phyloP scores from a whole-genome alignment of 2,329 filamentous ascomycete genomes.

The Hirsutella rhossiliensis region DNA sequence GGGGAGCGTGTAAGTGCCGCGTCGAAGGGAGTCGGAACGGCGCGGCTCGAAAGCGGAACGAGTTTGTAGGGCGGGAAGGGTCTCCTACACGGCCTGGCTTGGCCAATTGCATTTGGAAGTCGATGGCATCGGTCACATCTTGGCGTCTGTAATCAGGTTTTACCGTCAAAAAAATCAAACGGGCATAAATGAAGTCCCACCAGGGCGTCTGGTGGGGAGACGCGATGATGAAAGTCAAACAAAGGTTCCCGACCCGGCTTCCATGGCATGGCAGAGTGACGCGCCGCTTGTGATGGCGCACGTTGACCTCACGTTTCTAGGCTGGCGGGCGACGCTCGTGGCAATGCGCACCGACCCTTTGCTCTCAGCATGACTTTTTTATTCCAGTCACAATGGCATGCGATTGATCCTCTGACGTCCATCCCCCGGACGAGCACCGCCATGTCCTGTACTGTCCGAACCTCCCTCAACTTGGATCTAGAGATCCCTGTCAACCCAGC shows the following conservation, averaged over 20 bases:
- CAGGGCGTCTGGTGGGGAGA: conserved; percentile 17
- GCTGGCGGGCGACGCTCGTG: too few relatives aligned
- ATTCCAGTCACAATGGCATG: too few relatives aligned
- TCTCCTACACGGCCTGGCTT: conserved; percentile 42
- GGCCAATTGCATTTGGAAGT: conserved; percentile 56
- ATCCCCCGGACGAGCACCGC: too few relatives aligned
- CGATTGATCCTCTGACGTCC: too few relatives aligned
- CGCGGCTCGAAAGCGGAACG: conserved; percentile 4
- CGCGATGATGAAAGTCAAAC: conserved; percentile 11
- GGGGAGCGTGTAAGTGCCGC: conserved; percentile 1
- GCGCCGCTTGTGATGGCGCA: background rate
- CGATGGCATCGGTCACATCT: conserved; percentile 52
- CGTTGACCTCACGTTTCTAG: too few relatives aligned
- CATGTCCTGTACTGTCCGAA: too few relatives aligned
- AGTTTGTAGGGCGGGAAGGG: conserved; percentile 33
- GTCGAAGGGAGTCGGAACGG: conserved; percentile 1
- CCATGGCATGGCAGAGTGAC: background rate
- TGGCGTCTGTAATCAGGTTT: conserved; percentile 57
- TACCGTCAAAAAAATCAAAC: conserved; percentile 43
- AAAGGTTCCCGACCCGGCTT: background rate
- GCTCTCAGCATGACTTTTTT: too few relatives aligned
- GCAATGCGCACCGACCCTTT: too few relatives aligned
- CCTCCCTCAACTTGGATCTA: conserved; percentile 12
- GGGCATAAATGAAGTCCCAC: conserved; percentile 22
- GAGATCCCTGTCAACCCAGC: conserved; percentile 55